Conservation (phyloP, 2,329 filamentous ascomycete genomes). For the Aureobasidium leucospermi region DNA sequence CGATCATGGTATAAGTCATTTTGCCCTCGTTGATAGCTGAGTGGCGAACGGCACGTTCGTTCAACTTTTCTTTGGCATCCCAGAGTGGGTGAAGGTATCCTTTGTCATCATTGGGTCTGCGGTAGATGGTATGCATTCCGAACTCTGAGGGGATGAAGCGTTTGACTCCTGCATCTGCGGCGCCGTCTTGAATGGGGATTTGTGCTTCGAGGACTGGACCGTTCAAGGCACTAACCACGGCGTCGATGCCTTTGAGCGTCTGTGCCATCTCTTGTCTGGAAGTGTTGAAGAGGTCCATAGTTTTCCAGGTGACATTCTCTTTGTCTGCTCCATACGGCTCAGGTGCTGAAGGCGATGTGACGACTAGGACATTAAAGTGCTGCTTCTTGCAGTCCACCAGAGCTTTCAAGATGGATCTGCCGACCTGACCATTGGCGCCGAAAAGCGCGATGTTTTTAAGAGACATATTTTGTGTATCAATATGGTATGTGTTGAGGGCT, state of each 20-base stretch:
- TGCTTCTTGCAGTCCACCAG: slow-evolving; percentile 12
- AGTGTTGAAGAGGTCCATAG: slow-evolving; percentile 18
- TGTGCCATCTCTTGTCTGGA: slow-evolving; percentile 15
- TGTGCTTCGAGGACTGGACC: slow-evolving; percentile 18
- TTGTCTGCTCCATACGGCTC: neutral
- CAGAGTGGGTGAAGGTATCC: slow-evolving; percentile 22
- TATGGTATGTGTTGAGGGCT: neutral
- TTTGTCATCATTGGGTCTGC: slow-evolving; percentile 18
- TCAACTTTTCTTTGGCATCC: slow-evolving; percentile 16
- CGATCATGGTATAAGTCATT: slow-evolving; percentile 27
- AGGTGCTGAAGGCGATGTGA: slow-evolving; percentile 12
- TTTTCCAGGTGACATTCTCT: slow-evolving; percentile 8
- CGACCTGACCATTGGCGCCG: slow-evolving; percentile 18
- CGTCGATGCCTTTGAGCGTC: slow-evolving; percentile 20
- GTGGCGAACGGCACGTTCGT: slow-evolving; percentile 19
- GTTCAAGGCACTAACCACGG: slow-evolving; percentile 22
- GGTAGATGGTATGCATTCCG: slow-evolving; percentile 19
- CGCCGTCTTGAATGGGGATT: slow-evolving; percentile 12
- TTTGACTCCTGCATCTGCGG: slow-evolving; percentile 13
- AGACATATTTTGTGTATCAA: neutral
- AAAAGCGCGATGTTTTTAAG: slow-evolving; percentile 16
- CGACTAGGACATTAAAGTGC: slow-evolving; percentile 16
- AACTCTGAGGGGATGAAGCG: slow-evolving; percentile 14
- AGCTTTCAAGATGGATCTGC: slow-evolving; percentile 15
- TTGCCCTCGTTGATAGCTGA: slow-evolving; percentile 20